phyloP scores from a whole-genome alignment of 2,329 filamentous ascomycete genomes.

The Pseudogymnoascus verrucosus region DNA sequence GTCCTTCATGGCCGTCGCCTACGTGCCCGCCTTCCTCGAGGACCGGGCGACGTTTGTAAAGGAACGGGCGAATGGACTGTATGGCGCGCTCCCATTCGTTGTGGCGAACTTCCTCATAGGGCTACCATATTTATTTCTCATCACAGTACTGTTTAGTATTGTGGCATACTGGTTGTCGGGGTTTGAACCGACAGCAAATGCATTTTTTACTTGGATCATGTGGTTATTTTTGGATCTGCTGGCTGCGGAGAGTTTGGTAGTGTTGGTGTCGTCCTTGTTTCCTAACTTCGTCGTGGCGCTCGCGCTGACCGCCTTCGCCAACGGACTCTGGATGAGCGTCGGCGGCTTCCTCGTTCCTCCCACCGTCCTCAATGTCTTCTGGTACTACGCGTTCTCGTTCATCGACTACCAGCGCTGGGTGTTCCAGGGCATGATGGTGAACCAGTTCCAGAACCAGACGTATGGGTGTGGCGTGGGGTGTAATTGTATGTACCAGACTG shows the following conservation, averaged over 20 bases:
- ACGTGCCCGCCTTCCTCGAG: conserved; percentile 77
- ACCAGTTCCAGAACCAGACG: conserved; percentile 62
- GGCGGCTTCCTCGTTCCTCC: conserved; percentile 73
- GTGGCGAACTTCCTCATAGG: conserved; percentile 77
- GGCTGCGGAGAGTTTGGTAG: conserved; percentile 74
- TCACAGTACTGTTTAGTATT: conserved; percentile 65
- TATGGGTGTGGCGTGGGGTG: conserved; percentile 49
- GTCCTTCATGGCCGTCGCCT: conserved; percentile 77
- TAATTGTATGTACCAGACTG: conserved; percentile 62
- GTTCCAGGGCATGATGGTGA: conserved; percentile 90
- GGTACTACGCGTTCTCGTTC: conserved; percentile 80
- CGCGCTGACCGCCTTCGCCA: conserved; percentile 74
- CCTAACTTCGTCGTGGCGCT: conserved; percentile 75
- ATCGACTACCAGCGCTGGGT: conserved; percentile 80
- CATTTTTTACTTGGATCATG: conserved; percentile 72
- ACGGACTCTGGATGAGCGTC: conserved; percentile 84
- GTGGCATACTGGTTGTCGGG: conserved; percentile 75
- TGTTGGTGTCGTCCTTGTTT: conserved; percentile 64
- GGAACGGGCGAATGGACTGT: conserved; percentile 74
- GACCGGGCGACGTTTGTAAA: conserved; percentile 66
- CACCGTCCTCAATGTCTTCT: conserved; percentile 69
- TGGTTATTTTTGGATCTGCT: conserved; percentile 82
- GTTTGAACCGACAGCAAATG: conserved; percentile 55
- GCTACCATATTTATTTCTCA: conserved; percentile 69
- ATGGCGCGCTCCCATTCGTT: conserved; percentile 65